Percentiles rank a stretch among this genome's conserved stretches.
phyloP scores from a whole-genome alignment of 2,329 filamentous ascomycete species.

The Rutstroemia sp. region DNA sequence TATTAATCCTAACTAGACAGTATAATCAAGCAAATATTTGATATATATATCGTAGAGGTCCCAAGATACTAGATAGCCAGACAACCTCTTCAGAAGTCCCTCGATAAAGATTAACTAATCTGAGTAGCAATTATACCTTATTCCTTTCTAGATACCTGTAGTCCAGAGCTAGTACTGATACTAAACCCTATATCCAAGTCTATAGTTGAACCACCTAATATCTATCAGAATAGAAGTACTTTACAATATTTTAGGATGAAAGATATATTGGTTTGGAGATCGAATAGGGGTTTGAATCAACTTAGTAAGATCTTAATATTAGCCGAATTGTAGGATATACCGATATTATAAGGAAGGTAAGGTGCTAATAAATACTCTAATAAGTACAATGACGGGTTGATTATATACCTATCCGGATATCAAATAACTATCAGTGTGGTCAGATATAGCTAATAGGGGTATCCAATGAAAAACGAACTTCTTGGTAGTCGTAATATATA shows the following conservation, averaged over 20 bases:
- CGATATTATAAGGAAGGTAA: too few relatives aligned
- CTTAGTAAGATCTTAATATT: too few relatives aligned
- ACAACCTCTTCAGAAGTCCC: not conserved
- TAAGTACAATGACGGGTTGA: too few relatives aligned
- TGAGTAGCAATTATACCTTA: conserved; percentile 43
- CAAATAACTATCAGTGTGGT: too few relatives aligned
- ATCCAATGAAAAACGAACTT: too few relatives aligned
- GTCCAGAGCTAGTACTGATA: conserved; percentile 18
- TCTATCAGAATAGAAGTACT: not conserved
- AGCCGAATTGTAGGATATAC: too few relatives aligned
- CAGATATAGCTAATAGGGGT: too few relatives aligned
- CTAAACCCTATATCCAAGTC: conserved; percentile 22
- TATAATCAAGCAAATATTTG: not conserved
- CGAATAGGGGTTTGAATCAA: too few relatives aligned
- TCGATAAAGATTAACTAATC: conserved; percentile 20
- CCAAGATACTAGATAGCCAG: not conserved
- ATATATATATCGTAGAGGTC: not conserved
- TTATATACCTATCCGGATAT: too few relatives aligned
- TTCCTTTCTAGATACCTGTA: conserved; percentile 32
- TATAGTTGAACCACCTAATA: conserved; percentile 12
- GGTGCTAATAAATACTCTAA: too few relatives aligned
- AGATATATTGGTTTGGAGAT: not conserved
- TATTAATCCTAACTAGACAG: conserved; percentile 7
- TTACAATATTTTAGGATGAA: not conserved
- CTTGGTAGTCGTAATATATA: too few relatives aligned